phyloP scores from a whole-genome alignment of 2,329 filamentous ascomycete species.

The Beauveria caledonica region DNA sequence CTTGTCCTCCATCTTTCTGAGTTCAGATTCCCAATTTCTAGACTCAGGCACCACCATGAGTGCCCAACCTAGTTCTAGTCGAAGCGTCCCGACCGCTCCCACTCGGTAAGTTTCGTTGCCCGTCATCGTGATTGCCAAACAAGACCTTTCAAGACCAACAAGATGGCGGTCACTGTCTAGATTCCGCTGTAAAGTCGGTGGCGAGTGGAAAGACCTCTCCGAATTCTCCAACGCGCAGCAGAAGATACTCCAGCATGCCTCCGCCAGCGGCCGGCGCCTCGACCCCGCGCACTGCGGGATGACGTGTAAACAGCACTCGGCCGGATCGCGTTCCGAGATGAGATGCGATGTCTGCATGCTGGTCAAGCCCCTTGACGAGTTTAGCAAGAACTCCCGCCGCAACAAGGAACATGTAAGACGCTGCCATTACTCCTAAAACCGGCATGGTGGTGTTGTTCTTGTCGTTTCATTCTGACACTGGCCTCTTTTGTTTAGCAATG shows the following conservation, averaged over 20 bases:
- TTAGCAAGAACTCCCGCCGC: conserved; percentile 22
- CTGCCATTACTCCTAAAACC: neutral
- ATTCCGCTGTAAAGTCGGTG: conserved; percentile 4
- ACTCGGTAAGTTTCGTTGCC: neutral
- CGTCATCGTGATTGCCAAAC: too few relatives aligned
- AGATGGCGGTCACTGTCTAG: neutral
- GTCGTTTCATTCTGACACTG: neutral
- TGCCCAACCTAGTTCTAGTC: neutral
- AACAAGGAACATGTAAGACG: conserved; percentile 23
- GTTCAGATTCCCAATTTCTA: neutral
- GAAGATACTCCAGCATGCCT: conserved; percentile 16
- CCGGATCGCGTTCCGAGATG: conserved; percentile 19
- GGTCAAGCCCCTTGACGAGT: conserved; percentile 21
- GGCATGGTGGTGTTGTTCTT: too few relatives aligned
- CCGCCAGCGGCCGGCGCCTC: conserved; percentile 11
- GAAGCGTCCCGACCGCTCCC: neutral
- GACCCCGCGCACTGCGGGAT: conserved; percentile 27
- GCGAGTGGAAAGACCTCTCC: conserved; percentile 18
- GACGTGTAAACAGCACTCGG: conserved; percentile 27
- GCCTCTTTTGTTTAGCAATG: conserved; percentile 22
- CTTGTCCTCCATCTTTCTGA: too few relatives aligned
- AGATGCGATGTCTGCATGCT: conserved; percentile 25
- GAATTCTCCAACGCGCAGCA: conserved; percentile 27
- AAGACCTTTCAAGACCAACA: neutral
- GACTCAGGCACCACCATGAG: neutral